Base-by-base conservation (phyloP, 202 grass and related monocot species). In the Digitaria exilis region DNA sequence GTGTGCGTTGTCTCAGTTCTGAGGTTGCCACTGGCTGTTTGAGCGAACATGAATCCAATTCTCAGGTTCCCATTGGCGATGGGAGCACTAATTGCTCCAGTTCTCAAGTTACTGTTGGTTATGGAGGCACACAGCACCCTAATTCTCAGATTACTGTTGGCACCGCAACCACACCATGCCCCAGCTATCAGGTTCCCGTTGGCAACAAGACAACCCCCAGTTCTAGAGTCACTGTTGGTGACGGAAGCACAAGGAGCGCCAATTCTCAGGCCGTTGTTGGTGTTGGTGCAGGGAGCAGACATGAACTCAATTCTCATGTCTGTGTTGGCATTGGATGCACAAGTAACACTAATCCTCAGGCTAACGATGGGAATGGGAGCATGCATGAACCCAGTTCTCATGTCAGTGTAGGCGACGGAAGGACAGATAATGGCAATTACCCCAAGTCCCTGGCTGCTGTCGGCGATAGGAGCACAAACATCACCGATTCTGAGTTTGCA, bases 291-390 rank as follows among this genome's bases (percentile, higher is more conserved):
- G 69, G 48, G 16, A 80, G 77, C 31, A 55, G 35, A 41, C n/a
- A 66, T 80, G 3, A 50, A 25, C 32, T 35, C 2, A 55, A 48
- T 71, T 77, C 37, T 29, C 80, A 81, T n/a, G 57, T 25, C 52
- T 6, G 24, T 0, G 24, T 34, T 55, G 30, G 8, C 9, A 6
- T 55, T 55, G 63, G 30, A 7, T 41, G 21, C 31, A 39, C 32
- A 67, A 28, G 61, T 30, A 11, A 56, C 48, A 7, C 32, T 10
- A 73, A 44, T 69, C 63, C 18, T 18, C 64, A 68, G 11, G 39
- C 39, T 6, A 26, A 39, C 37, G 37, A 26, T 42, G 37, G 19
- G 17, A 34, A 55, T 5, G 62, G 31, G 8, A 54, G 77, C 31
- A 37, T 34, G n/a, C 31, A 28, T 28, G 3, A 39, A 39, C 37